Base-by-base conservation (phyloP, 2,329 filamentous ascomycete species). In the Fusarium armeniacum region DNA sequence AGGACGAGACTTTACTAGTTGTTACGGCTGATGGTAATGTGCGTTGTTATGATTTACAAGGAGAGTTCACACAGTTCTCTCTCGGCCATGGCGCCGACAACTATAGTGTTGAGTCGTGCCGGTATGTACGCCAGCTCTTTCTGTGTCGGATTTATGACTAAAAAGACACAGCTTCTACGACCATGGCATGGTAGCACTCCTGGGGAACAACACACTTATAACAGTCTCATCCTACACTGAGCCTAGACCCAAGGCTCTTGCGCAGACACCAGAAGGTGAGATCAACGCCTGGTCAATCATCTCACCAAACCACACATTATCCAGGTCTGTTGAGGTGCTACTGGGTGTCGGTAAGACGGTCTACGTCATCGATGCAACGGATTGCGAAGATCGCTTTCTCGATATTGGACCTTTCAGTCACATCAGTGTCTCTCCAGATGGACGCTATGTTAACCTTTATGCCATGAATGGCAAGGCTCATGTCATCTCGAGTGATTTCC, bases 401-500 rank as follows among this genome's bases (percentile, higher is more conserved):
- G 93, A 97, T 72, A 93, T 96, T 66, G 96, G 96, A 0, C 95
- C 96, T 0, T 98, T 99, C 77, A 90, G 90, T 41, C 93, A 98
- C 78, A 91, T 98, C 57, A 91, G 89, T 72, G 92, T 98, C 16
- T 98, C 95, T 2, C 95, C 96, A 0, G 95, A 97, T 74, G 96
- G 94, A 24, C 91, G 91, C 69, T 97, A 92, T 74, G 91, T 94
- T 6, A 93, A 94, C 0, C 86, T 99, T 33, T 98, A 97, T 76
- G 95, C 94, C 0, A 86, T 90, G 32, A 90, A 93, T 65, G 93
- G 94, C 60, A 94, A 90, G 72, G 89, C 96, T 22, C 97, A 96
- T 86, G 93, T 99, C 30, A 94, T 98, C 53, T 96, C 93, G 49
- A 95, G 93, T 75, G 95, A 99, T 78, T 98, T 98, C 78, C 94